A percentile compares a stretch with the other conserved stretches of the same genome.
Evolutionary conservation across 805 yeast genomes (phyloP).

Genomic region (Cephaloascus fragrans): DNA sequence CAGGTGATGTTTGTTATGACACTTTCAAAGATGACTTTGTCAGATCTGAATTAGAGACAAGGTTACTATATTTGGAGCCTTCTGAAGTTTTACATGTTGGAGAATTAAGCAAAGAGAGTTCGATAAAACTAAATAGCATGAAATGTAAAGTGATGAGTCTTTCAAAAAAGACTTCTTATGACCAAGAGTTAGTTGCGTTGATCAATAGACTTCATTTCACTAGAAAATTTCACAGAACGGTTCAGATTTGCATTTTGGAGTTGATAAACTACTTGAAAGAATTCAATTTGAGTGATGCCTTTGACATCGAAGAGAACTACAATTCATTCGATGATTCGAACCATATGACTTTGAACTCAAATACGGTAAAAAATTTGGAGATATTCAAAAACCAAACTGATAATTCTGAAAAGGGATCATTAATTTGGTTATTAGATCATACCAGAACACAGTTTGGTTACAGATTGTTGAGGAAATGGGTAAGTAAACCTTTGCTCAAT

Average conservation of each 20-base stretch:
- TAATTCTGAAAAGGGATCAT: conserved; percentile 49
- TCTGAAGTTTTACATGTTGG: conserved; percentile 55
- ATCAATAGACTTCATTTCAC: conserved; percentile 8
- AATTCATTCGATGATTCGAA: conserved; percentile 36
- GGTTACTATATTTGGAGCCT: conserved; percentile 68
- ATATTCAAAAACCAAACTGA: conserved; percentile 61
- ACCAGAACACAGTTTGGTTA: conserved; percentile 74
- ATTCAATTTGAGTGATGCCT: conserved; percentile 50
- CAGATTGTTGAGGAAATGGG: conserved; percentile 62
- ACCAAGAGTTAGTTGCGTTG: conserved; percentile 2
- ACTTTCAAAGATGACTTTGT: conserved; percentile 49
- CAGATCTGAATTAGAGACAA: conserved; percentile 59
- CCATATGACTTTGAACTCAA: conserved; percentile 49
- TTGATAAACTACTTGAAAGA: conserved; percentile 48
- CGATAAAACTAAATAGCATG: conserved; percentile 9
- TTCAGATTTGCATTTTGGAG: conserved; percentile 31
- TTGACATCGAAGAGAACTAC: conserved; percentile 42
- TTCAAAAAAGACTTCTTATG: conserved; percentile 1
- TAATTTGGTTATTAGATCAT: conserved; percentile 73
- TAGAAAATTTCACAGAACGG: conserved; percentile 11
- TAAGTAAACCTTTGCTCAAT: conserved; percentile 58
- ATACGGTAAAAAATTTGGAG: conserved; percentile 64
- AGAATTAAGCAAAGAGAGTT: conserved; percentile 21
- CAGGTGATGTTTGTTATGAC: conserved; percentile 74
- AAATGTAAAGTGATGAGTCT: conserved; percentile 4